Percentiles rank a stretch among this genome's conserved stretches.
phyloP scores from a whole-genome alignment of 2,329 filamentous ascomycete genomes.

The Bipolaris zeicola region DNA sequence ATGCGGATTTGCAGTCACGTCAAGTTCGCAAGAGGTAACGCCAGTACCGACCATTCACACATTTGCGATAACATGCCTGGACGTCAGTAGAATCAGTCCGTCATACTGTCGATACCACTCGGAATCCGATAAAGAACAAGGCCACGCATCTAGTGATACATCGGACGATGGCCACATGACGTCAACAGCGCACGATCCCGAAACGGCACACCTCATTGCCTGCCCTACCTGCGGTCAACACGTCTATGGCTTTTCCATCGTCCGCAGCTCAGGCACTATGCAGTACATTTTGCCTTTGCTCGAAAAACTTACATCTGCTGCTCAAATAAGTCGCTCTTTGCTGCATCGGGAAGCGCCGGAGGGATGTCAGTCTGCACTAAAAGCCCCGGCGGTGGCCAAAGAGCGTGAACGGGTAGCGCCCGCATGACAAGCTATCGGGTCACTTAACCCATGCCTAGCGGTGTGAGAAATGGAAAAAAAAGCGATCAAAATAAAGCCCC shows the following conservation, averaged over 20 bases:
- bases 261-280: neutral
- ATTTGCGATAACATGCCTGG: neutral
- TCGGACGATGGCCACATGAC: slow-evolving; percentile 5
- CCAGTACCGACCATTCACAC: neutral
- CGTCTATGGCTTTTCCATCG: neutral
- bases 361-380: neutral
- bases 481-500: slow-evolving; percentile 7
- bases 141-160: neutral
- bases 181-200: slow-evolving; percentile 7
- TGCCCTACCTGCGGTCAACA: neutral
- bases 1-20: neutral
- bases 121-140: neutral
- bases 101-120: neutral
- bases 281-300: neutral
- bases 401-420: neutral
- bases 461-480: slow-evolving; percentile 14
- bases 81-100: neutral
- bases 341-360: neutral
- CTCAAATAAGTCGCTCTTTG: neutral
- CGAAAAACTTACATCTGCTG: neutral
- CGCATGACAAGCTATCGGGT: slow-evolving; percentile 8
- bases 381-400: neutral
- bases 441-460: slow-evolving; percentile 10
- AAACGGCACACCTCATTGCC: neutral
- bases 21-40: neutral